A percentile compares a stretch with the other conserved stretches of the same genome.
Evolutionary conservation across 2,329 filamentous ascomycete species (phyloP).

Genomic region (Bimuria novae-zelandiae): DNA sequence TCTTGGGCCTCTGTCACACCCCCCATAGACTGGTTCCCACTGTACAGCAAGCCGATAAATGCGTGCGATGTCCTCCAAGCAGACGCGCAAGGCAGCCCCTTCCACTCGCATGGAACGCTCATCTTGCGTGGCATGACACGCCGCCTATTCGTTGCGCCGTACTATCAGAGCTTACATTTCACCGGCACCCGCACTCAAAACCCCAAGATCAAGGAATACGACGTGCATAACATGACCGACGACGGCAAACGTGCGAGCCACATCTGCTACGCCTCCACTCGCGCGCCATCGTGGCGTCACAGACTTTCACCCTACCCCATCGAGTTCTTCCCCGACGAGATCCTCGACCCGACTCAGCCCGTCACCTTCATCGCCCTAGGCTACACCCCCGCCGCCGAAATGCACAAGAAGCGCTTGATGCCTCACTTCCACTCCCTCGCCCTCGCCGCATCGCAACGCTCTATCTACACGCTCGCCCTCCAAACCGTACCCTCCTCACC

Average conservation of each 20-base stretch:
- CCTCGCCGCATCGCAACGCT: neutral
- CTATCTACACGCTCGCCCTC: neutral
- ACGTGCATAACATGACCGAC: neutral
- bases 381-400: neutral
- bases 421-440: neutral
- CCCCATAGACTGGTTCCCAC: neutral
- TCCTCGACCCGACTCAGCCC: neutral
- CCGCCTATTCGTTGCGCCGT: neutral
- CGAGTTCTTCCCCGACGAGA: conserved; percentile 1
- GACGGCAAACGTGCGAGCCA: neutral
- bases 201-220: neutral
- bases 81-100: neutral
- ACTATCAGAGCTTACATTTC: neutral
- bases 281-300: neutral
- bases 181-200: neutral
- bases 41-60: neutral
- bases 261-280: neutral
- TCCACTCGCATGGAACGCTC: neutral
- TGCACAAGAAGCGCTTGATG: too few species aligned
- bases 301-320: neutral
- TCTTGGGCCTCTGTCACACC: neutral
- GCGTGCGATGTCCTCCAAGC: neutral
- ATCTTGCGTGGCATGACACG: neutral
- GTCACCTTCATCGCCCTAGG: conserved; percentile 1
- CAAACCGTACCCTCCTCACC: neutral